A percentile compares a stretch with the other conserved stretches of the same genome.
Evolutionary conservation across 106 monocot genomes (phyloP).

Genomic region (Hemerocallis citrina): DNA sequence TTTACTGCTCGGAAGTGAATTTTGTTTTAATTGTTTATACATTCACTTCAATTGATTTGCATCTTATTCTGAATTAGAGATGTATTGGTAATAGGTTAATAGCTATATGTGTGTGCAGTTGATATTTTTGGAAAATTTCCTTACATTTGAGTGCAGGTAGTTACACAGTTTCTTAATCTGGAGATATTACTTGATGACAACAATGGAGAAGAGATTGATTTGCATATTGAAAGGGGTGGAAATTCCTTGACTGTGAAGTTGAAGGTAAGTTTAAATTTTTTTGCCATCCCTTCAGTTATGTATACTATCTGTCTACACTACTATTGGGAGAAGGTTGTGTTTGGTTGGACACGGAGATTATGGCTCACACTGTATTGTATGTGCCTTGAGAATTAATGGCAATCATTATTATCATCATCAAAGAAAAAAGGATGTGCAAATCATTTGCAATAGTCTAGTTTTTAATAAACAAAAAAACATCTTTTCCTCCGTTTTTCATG

Average conservation of each 20-base stretch:
- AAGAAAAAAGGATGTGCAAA: no score
- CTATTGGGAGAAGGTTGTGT: no score
- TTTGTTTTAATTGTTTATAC: no score
- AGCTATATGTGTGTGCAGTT: not conserved
- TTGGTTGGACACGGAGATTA: no score
- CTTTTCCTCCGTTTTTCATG: not conserved
- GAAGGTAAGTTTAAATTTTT: constrained; percentile 26
- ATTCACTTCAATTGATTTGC: no score
- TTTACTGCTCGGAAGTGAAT: not conserved
- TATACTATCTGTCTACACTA: not conserved
- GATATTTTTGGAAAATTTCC: not conserved
- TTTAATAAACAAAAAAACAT: no score
- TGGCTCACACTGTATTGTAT: no score
- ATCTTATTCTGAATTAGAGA: not conserved
- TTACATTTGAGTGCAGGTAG: constrained; percentile 41
- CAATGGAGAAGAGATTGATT: constrained; percentile 34
- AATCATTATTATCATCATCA: no score
- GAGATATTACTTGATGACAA: constrained; percentile 69
- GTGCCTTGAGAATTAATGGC: no score
- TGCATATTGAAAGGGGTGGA: constrained; percentile 85
- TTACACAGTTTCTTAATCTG: constrained; percentile 81
- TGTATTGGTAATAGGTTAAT: not conserved
- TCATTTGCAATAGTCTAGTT: no score
- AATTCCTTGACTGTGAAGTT: constrained; percentile 34
- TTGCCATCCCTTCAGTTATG: not conserved